phyloP scores from a whole-genome alignment of 805 yeast genomes.

The Starmerella potacharoeniae region DNA sequence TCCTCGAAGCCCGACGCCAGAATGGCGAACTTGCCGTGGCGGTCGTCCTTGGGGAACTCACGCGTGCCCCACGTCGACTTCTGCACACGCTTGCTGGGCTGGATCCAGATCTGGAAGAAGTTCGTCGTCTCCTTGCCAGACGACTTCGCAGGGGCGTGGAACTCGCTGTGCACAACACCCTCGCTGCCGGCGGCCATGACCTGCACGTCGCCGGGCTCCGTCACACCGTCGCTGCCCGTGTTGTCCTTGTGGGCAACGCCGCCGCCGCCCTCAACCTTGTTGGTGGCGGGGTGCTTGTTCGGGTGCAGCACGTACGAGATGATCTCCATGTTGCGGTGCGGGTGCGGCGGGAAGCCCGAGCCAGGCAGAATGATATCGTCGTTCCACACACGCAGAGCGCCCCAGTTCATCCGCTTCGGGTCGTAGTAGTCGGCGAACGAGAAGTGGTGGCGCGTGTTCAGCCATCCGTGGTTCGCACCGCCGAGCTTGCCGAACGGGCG shows the following conservation, averaged over 20 bases:
- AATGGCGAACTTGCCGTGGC: conserved; percentile 6
- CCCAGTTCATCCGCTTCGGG: conserved; percentile 19
- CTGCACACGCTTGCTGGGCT: conserved; percentile 11
- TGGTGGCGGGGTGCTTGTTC: conserved; percentile 13
- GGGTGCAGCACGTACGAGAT: conserved; percentile 10
- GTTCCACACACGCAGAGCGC: conserved; percentile 18
- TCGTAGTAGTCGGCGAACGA: conserved; percentile 18
- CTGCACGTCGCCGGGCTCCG: conserved; percentile 19
- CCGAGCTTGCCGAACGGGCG: conserved; percentile 17
- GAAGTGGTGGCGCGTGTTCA: conserved; percentile 17
- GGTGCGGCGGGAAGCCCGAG: conserved; percentile 19
- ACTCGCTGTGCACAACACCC: conserved; percentile 19
- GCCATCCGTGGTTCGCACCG: conserved; percentile 18
- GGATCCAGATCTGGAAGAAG: conserved; percentile 15
- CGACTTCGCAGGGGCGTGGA: conserved; percentile 7
- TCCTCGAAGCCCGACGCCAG: conserved; percentile 15
- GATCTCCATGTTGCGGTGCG: conserved; percentile 20
- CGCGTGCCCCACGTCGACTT: conserved; percentile 13
- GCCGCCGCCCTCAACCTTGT: conserved; percentile 14
- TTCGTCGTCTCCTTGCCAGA: conserved; percentile 2
- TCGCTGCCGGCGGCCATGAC: conserved; percentile 19
- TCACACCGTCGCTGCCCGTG: conserved; percentile 16
- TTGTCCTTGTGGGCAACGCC: conserved; percentile 17
- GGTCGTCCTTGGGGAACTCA: conserved; percentile 9
- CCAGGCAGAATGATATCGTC: conserved; percentile 16